Percentiles rank a stretch among this genome's conserved stretches.
Conservation (phyloP, 2,329 filamentous ascomycete genomes). For the Colletotrichum sp. region DNA sequence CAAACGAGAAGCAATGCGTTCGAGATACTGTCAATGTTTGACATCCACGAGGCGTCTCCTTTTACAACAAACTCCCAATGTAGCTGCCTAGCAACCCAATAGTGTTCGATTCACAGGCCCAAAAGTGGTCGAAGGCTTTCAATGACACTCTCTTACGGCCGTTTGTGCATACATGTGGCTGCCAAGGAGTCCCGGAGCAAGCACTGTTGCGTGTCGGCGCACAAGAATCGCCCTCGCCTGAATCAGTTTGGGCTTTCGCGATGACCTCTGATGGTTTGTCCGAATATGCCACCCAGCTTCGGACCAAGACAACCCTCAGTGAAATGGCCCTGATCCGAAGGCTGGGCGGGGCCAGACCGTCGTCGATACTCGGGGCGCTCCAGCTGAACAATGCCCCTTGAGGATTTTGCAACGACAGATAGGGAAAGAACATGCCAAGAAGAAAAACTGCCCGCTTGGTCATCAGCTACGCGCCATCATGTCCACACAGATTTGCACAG, state of each 20-base stretch:
- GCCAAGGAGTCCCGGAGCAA: background rate
- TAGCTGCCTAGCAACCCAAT: background rate
- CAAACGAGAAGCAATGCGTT: background rate
- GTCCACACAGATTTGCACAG: slow-evolving; percentile 25
- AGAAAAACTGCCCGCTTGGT: slow-evolving; percentile 24
- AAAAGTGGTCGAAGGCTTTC: background rate
- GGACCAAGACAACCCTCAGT: background rate
- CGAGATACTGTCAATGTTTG: background rate
- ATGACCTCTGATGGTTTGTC: background rate
- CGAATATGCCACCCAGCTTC: background rate
- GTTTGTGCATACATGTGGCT: background rate
- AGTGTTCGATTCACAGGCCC: background rate
- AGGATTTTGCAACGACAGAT: background rate
- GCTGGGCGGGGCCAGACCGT: slow-evolving; percentile 14
- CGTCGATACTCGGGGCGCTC: slow-evolving; percentile 27
- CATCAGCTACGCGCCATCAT: slow-evolving; percentile 24
- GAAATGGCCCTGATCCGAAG: slow-evolving; percentile 30
- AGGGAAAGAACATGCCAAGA: slow-evolving; percentile 2
- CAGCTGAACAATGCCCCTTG: slow-evolving; percentile 24
- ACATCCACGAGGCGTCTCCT: background rate
- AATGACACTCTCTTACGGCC: background rate
- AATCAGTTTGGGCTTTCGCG: background rate
- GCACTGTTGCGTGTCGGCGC: background rate
- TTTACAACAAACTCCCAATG: background rate
- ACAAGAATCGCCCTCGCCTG: background rate